These are phyloP conservation scores for Diaporthe caulivora DNA, from an alignment of 2,329 filamentous ascomycete species.

Conservation along the genomic window DNA sequence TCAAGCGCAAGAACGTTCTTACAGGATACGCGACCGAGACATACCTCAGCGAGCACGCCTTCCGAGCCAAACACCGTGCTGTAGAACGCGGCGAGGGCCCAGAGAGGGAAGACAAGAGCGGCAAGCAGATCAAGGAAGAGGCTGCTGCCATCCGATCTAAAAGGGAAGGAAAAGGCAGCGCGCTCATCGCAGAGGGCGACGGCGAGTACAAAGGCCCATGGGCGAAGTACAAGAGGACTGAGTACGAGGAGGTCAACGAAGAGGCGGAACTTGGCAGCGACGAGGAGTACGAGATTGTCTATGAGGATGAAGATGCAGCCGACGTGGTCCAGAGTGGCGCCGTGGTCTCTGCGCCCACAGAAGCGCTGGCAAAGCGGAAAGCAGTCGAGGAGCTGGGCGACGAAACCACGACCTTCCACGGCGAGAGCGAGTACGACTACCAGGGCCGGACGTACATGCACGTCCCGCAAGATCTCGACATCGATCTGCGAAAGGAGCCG, in stretches of 20 bases:
- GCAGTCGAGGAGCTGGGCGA: slow-evolving; percentile 71
- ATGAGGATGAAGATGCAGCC: slow-evolving; percentile 79
- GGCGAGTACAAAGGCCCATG: slow-evolving; percentile 94
- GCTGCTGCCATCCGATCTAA: slow-evolving; percentile 77
- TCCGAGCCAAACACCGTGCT: slow-evolving; percentile 87
- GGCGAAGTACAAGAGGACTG: slow-evolving; percentile 82
- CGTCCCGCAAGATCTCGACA: slow-evolving; percentile 88
- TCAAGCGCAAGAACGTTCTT: slow-evolving; percentile 83
- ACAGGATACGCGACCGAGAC: slow-evolving; percentile 92
- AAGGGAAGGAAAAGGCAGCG: slow-evolving; percentile 87
- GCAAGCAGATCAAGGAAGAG: slow-evolving; percentile 75
- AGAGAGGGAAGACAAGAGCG: slow-evolving; percentile 67
- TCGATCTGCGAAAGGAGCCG: slow-evolving; percentile 85
- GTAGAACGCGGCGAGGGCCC: slow-evolving; percentile 76
- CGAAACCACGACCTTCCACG: slow-evolving; percentile 91
- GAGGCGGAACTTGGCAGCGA: slow-evolving; percentile 81
- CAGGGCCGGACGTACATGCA: slow-evolving; percentile 98
- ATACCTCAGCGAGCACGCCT: slow-evolving; percentile 89
- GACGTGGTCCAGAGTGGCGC: slow-evolving; percentile 75
- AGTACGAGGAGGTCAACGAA: slow-evolving; percentile 80
- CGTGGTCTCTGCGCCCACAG: slow-evolving; percentile 67
- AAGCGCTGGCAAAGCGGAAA: slow-evolving; percentile 67
- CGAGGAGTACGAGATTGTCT: slow-evolving; percentile 82
- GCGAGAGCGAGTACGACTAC: slow-evolving; percentile 87
- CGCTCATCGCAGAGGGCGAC: slow-evolving; percentile 86